Base-by-base conservation (phyloP, 1,284 basidiomycete genomes). In the Quambalaria eucalypti region DNA sequence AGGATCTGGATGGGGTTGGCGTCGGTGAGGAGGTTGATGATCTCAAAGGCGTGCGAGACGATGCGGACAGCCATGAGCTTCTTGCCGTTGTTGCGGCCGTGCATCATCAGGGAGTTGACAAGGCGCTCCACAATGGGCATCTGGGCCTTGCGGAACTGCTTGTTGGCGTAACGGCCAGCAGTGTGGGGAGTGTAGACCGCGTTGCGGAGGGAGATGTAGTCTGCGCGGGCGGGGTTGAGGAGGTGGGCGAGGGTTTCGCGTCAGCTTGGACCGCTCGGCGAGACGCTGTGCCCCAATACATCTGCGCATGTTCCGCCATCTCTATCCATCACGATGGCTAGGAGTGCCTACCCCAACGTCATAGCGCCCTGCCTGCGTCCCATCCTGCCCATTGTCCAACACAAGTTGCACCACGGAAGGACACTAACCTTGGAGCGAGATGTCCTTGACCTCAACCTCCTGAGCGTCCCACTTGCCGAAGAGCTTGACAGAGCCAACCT, bases 31-130 rank as follows among this genome's bases (percentile, higher is more conserved):
- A 99, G 90, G 84, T 98, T 88, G 80, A 98, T 95, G 80, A 99
- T 95, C 82, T 99, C 95, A 78, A 98, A 99, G 55, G 95, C 90
- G 81, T 99, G 95, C 63, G 91, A 89, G 74, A 99, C 95, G 75
- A 99, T 99, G 80, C 95, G 91, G 80, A 99, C 90, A 73, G 95
- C 87, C 81, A 99, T 82, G 78, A 97, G 86, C 82, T 98, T 98
- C 84, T 98, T 98, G 78, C 95, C 95, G 82, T 95, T 98, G 87
- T 99, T 99, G 80, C 95, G 91, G 69, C 95, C 95, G 82, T 98
- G 96, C 93, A 98, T 98, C 95, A 98, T 75, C 57, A 74, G 65
- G 16, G 42, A 46, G 84, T 97, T 93, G 67, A 98, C 93, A 71
- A 98, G 83, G 77, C 93, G 90, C 82, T 98, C 93, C 73, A 98